Conservation (phyloP, 108 stramenopile genomes). For the Heterococcus sp. region DNA sequence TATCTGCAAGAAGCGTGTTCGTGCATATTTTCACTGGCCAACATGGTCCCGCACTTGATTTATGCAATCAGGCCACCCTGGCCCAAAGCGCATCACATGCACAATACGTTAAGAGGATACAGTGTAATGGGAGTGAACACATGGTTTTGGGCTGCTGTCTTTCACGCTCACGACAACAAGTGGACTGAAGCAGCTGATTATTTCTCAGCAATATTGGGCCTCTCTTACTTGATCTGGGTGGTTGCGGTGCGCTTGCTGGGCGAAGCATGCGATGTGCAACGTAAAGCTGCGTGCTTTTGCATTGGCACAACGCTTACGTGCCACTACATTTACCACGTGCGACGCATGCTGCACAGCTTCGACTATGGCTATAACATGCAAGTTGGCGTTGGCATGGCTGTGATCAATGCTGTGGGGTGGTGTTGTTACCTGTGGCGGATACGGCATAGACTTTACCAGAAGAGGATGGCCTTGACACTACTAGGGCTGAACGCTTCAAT, state of each 20-base stretch:
- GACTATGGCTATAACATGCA: conserved; percentile 13
- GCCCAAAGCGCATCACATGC: background rate
- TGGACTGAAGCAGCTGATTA: conserved; percentile 6
- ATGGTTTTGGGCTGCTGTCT: conserved; percentile 1
- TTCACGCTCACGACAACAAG: conserved; percentile 2
- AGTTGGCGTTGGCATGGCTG: background rate
- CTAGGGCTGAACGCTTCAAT: background rate
- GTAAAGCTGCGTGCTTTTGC: too few relatives aligned
- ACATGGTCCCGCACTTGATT: background rate
- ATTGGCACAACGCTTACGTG: background rate
- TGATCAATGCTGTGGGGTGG: background rate
- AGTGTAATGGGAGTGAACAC: background rate
- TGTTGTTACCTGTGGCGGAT: background rate
- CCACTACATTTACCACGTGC: background rate
- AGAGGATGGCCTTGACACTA: background rate
- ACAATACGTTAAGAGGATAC: background rate
- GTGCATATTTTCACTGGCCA: background rate
- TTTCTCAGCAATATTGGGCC: background rate
- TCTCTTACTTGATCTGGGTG: conserved; percentile 3
- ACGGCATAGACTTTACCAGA: background rate
- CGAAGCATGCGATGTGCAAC: too few relatives aligned
- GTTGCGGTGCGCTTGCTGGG: background rate
- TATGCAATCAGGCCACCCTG: background rate
- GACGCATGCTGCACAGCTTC: background rate
- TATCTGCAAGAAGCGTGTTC: background rate